Evolutionary conservation across 306 rosid genomes (phyloP).

Genomic region (Herpetospermum pedunculosum): DNA sequence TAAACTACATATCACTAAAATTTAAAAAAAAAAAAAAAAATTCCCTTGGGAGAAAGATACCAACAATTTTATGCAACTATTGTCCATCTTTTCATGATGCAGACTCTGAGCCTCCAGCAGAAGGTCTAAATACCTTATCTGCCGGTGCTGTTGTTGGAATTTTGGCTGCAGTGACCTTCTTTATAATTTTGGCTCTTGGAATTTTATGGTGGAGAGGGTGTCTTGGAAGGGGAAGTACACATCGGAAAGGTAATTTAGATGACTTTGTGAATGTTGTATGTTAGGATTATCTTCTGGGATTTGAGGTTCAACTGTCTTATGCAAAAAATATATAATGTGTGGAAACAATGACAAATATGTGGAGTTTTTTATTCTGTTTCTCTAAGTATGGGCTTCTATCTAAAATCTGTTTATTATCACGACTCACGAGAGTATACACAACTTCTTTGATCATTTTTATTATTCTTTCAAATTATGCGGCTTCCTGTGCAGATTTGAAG

Average conservation of each 20-base stretch:
- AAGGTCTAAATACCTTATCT: not conserved
- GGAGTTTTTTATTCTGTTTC: no score
- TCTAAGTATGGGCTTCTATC: not conserved
- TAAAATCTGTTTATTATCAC: not conserved
- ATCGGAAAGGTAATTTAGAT: conserved; percentile 17
- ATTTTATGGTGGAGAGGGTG: conserved; percentile 21
- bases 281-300: not conserved
- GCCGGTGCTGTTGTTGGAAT: conserved; percentile 15
- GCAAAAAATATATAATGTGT: no score
- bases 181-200: conserved; percentile 8
- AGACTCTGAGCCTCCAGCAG: conserved; percentile 10
- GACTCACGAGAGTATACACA: no score
- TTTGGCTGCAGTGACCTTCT: conserved; percentile 8
- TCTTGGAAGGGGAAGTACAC: conserved; percentile 1
- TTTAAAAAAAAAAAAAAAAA: no score
- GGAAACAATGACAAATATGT: no score
- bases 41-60: no score
- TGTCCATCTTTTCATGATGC: not conserved
- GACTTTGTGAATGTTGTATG: not conserved
- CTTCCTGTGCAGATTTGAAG: not conserved
- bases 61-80: not conserved
- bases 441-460: no score
- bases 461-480: not conserved
- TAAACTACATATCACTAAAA: no score
- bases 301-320: not conserved